Conservation (phyloP, 108 stramenopile species). For the Fragilariopsis cylindrus region DNA sequence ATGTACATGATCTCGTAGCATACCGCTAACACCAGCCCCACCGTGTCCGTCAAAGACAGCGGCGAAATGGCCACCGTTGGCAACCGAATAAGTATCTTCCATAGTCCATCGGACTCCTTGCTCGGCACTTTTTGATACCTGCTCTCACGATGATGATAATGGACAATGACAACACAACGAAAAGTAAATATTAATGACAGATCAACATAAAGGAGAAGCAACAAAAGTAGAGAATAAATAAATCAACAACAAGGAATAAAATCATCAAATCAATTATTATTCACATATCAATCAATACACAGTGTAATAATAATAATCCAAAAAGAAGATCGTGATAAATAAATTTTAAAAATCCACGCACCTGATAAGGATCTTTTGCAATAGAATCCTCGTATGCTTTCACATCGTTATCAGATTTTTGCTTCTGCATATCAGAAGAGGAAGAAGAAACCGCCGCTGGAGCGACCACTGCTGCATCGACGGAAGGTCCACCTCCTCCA, state of each 20-base stretch:
- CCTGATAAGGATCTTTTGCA: conserved; percentile 28
- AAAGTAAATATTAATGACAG: background rate
- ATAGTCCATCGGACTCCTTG: conserved; percentile 78
- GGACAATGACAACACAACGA: background rate
- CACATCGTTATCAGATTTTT: conserved; percentile 27
- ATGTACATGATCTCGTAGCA: conserved; percentile 71
- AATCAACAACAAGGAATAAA: background rate
- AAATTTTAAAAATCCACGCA: conserved; percentile 12
- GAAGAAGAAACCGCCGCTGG: background rate
- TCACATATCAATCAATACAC: too few relatives aligned
- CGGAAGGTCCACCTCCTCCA: background rate
- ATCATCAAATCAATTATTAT: background rate
- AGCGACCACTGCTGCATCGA: background rate
- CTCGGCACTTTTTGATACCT: conserved; percentile 78
- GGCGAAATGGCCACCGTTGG: conserved; percentile 63
- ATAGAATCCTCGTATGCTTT: conserved; percentile 19
- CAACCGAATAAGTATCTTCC: conserved; percentile 82
- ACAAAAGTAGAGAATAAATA: background rate
- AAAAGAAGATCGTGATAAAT: background rate
- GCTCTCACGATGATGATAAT: background rate
- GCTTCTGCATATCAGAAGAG: conserved; percentile 6
- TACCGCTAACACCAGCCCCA: conserved; percentile 78
- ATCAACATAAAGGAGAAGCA: background rate
- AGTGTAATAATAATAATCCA: background rate
- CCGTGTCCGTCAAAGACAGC: conserved; percentile 99